Conservation (phyloP, 208 protist species). For the Acanthamoeba sp. region DNA sequence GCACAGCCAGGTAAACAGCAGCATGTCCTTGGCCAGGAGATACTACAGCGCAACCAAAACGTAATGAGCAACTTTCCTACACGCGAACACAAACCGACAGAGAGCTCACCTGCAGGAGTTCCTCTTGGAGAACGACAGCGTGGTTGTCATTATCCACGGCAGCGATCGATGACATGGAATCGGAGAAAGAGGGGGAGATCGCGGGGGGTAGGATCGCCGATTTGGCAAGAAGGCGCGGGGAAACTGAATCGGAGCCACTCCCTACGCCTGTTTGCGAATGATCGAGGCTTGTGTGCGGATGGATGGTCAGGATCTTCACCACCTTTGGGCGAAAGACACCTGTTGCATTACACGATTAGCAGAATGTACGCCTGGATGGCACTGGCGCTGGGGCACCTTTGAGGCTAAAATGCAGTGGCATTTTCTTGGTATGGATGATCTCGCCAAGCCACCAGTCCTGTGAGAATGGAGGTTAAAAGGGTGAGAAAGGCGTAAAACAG, state of each 20-base stretch:
- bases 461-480: neutral
- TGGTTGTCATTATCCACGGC: neutral
- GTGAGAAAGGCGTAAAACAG: neutral
- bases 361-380: neutral
- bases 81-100: neutral
- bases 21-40: slow-evolving; percentile 30
- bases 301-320: neutral
- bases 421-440: neutral
- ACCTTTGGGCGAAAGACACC: neutral
- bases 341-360: neutral
- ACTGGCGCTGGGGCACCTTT: neutral
- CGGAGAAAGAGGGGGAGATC: neutral
- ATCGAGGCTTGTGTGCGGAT: neutral
- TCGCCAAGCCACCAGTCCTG: slow-evolving; percentile 22
- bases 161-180: neutral
- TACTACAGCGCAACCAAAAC: neutral
- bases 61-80: neutral
- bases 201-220: neutral
- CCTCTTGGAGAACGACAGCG: neutral
- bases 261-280: neutral
- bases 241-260: neutral
- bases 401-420: neutral
- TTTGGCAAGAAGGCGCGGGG: neutral
- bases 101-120: neutral
- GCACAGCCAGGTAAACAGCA: slow-evolving; percentile 27